phyloP scores from a whole-genome alignment of 2,329 filamentous ascomycete genomes.

The Colletotrichum camelliae region DNA sequence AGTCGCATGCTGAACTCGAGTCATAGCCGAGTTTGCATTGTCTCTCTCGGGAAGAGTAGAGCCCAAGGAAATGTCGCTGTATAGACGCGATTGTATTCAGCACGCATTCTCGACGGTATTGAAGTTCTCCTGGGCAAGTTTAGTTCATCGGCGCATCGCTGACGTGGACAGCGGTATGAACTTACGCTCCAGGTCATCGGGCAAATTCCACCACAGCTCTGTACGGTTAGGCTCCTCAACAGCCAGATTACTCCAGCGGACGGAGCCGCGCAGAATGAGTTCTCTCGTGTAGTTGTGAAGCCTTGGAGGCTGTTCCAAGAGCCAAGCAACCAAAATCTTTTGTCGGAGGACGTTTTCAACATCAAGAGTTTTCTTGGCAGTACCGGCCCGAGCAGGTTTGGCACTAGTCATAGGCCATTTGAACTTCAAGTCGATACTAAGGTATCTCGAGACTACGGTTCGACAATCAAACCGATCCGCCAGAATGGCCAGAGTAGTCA shows the following conservation, averaged over 20 bases:
- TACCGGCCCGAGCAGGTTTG: slow-evolving; percentile 42
- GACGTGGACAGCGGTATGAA: neutral
- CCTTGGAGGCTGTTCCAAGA: slow-evolving; percentile 66
- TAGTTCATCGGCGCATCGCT: neutral
- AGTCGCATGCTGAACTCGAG: slow-evolving; percentile 74
- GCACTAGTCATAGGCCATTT: slow-evolving; percentile 57
- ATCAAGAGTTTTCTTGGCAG: slow-evolving; percentile 40
- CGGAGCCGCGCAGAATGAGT: slow-evolving; percentile 69
- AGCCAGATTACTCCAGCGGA: slow-evolving; percentile 55
- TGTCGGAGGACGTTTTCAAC: slow-evolving; percentile 72
- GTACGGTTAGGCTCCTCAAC: slow-evolving; percentile 30
- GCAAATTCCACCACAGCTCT: slow-evolving; percentile 76
- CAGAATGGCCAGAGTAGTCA: slow-evolving; percentile 72
- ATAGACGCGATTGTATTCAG: slow-evolving; percentile 74
- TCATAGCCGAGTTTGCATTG: slow-evolving; percentile 81
- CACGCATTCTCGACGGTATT: slow-evolving; percentile 68
- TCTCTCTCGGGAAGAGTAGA: slow-evolving; percentile 70
- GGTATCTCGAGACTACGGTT: slow-evolving; percentile 56
- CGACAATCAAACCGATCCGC: slow-evolving; percentile 77
- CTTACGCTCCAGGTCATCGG: slow-evolving; percentile 69
- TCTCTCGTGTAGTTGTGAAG: slow-evolving; percentile 68
- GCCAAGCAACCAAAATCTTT: slow-evolving; percentile 70
- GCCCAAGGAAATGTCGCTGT: slow-evolving; percentile 68
- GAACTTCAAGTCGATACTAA: slow-evolving; percentile 54
- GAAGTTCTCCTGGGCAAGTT: slow-evolving; percentile 62